Evolutionary conservation across 345 rosid species (phyloP).

Genomic region (Eucalyptus pauciflora): DNA sequence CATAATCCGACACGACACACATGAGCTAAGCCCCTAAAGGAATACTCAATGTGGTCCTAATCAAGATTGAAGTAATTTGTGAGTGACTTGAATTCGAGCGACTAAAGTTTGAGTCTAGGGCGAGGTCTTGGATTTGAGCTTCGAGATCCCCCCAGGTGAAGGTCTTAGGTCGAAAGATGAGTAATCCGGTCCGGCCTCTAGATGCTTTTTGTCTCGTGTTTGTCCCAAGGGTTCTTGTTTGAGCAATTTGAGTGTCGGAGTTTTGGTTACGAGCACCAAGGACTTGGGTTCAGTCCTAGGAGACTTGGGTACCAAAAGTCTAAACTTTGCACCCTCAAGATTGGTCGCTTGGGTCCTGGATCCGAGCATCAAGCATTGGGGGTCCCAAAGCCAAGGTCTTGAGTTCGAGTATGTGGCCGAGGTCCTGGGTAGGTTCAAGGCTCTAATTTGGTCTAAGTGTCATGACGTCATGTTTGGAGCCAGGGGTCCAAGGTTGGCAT

Average conservation of each 20-base stretch:
- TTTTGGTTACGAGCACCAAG: background rate
- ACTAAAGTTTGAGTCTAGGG: background rate
- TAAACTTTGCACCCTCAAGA: background rate
- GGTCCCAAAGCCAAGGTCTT: background rate
- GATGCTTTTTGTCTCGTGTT: background rate
- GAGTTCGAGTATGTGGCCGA: background rate
- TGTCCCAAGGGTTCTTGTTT: background rate
- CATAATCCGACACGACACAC: background rate
- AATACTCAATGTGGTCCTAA: background rate
- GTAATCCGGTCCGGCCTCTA: background rate
- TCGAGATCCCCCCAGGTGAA: background rate
- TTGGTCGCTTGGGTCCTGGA: background rate
- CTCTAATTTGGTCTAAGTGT: background rate
- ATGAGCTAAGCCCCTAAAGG: background rate
- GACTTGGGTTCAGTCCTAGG: background rate
- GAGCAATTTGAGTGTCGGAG: background rate
- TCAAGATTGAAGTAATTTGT: background rate
- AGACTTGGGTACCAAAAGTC: background rate
- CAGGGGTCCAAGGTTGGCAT: background rate
- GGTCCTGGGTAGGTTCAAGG: background rate
- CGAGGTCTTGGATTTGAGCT: background rate
- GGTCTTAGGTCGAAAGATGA: background rate
- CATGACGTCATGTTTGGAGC: background rate
- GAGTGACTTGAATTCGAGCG: background rate
- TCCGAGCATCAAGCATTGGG: background rate